These are phyloP conservation scores for Blastocystis hominis DNA, from an alignment of 352 stramenopile species.

Conservation along the genomic window DNA sequence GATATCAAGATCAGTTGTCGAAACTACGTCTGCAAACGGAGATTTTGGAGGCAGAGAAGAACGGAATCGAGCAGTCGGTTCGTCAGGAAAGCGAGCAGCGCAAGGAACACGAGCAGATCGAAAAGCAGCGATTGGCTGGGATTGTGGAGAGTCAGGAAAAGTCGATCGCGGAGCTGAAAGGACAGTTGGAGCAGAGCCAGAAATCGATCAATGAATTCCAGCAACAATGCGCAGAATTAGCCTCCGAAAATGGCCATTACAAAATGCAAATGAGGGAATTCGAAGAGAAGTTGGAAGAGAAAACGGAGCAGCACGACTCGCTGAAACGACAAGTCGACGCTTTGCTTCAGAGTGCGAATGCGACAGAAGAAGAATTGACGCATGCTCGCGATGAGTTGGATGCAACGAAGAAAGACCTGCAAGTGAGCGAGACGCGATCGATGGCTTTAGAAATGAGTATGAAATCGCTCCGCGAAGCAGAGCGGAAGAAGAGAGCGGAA, in stretches of 20 bases:
- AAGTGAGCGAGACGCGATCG: neutral
- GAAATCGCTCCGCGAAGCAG: neutral
- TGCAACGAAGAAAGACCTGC: neutral
- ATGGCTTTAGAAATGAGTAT: neutral
- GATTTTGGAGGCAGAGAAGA: slow-evolving; percentile 38
- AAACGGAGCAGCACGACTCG: neutral
- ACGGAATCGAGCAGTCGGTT: neutral
- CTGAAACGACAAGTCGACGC: neutral
- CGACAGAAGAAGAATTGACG: neutral
- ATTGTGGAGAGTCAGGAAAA: neutral
- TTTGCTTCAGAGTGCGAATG: neutral
- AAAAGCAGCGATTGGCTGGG: neutral
- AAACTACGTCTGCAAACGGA: slow-evolving; percentile 24
- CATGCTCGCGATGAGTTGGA: neutral
- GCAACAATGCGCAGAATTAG: neutral
- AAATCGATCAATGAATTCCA: neutral
- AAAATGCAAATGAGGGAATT: neutral
- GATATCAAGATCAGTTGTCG: neutral
- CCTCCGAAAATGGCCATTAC: neutral
- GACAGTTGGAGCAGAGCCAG: neutral
- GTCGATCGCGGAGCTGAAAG: neutral
- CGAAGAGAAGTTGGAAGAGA: slow-evolving; percentile 2
- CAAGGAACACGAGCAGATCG: neutral
- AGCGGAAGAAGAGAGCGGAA: neutral
- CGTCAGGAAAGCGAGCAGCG: neutral